A percentile compares a stretch with the other conserved stretches of the same genome.
These are phyloP conservation scores for Corynespora cassiicola DNA, from an alignment of 2,329 filamentous ascomycete genomes.

Conservation along the genomic window DNA sequence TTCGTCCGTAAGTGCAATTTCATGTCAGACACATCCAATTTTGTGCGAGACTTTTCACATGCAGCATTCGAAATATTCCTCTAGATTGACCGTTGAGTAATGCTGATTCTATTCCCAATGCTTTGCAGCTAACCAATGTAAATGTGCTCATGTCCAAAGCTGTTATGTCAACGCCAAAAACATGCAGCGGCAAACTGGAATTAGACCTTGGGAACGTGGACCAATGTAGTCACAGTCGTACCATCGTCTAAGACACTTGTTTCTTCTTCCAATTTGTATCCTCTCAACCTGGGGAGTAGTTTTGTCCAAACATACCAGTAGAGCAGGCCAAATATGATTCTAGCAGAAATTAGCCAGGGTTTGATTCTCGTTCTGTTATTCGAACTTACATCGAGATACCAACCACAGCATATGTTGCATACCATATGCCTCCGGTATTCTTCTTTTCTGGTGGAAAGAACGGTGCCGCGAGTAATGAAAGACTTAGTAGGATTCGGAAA, in stretches of 20 bases:
- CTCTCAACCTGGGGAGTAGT: constrained; percentile 63
- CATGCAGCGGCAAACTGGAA: constrained; percentile 8
- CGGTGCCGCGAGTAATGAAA: constrained; percentile 65
- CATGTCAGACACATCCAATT: no score
- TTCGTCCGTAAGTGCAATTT: no score
- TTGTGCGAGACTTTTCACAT: no score
- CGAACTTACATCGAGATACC: constrained; percentile 60
- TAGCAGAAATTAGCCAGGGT: constrained; percentile 41
- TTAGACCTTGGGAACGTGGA: no score
- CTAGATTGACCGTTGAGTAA: no score
- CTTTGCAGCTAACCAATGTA: no score
- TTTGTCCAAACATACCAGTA: constrained; percentile 76
- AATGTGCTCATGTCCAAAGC: not conserved
- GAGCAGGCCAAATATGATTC: constrained; percentile 62
- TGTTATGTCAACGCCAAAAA: constrained; percentile 1
- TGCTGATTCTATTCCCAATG: no score
- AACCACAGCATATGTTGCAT: constrained; percentile 61
- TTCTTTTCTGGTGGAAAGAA: constrained; percentile 62
- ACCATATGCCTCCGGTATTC: constrained; percentile 48
- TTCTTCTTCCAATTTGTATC: constrained; percentile 69
- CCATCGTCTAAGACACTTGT: constrained; percentile 68
- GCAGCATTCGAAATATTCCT: no score
- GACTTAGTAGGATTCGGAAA: constrained; percentile 60
- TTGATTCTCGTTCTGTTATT: no score
- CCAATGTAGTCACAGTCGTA: constrained; percentile 68